Base-by-base conservation (phyloP, 257 asterid species). In the Petrea volubilis region DNA sequence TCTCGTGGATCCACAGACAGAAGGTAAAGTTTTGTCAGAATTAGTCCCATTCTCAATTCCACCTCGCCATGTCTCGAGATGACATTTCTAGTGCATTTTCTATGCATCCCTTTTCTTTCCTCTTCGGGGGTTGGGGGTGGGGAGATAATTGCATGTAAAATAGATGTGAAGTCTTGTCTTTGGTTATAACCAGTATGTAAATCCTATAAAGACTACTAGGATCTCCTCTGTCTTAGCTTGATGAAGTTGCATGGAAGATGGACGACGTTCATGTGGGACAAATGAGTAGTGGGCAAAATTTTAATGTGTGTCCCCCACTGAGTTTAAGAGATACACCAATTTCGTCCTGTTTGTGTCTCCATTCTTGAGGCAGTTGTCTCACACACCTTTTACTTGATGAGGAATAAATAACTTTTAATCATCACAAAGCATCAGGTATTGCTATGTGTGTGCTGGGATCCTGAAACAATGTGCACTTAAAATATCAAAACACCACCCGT, bases 1-100 rank as follows among this genome's bases (percentile, higher is more conserved):
- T 87, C 88, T 93, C 28, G 83, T 86, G 74, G 97, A 93, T 83
- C 98, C 99, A 41, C 99, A 89, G 74, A 94, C 99, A 57, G 98
- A 91, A 86, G 98, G 99, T 94, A 75, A 76, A 64, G 50, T 59
- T 53, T 38, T n/a, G 21, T 73, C 25, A 25, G 31, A 36, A n/a
- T 44, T 31, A 33, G 1, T 53, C 33, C 23, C 51, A 56, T 58
- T 67, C 71, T 57, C 59, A 20, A 38, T 70, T 38, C 52, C 18
- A 57, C 55, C 63, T 20, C 43, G 10, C 41, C 34, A 33, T 11
- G 29, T 28, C 62, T 11, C 10, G 9, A 31, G 47, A 47, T 28
- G 38, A 27, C 46, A 8, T 29, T 3, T 21, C 10, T 29, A 33
- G 5, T 40, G 31, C 1, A n/a, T 3, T 38, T 70, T 23, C 36